Evolutionary conservation across 2,329 filamentous ascomycete genomes (phyloP).

Genomic region (Elsinoe necatrix): DNA sequence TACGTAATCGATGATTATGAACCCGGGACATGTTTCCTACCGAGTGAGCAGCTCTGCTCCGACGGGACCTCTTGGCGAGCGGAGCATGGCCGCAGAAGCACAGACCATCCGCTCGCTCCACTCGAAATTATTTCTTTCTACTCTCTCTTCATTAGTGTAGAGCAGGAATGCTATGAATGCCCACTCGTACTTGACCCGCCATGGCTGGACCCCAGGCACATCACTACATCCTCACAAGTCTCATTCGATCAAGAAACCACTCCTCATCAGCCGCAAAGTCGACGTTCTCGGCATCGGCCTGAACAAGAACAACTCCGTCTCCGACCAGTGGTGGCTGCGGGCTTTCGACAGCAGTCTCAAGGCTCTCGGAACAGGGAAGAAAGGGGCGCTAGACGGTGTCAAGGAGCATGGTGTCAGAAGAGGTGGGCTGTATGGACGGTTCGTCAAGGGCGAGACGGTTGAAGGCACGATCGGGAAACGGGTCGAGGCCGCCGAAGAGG

Average conservation of each 20-base stretch:
- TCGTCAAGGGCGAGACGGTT: constrained; percentile 73
- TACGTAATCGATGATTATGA: neutral
- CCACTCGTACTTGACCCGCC: constrained; percentile 68
- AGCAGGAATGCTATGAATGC: constrained; percentile 60
- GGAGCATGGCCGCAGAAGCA: neutral
- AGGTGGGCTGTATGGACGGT: constrained; percentile 68
- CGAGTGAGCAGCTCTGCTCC: neutral
- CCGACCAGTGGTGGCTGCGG: constrained; percentile 94
- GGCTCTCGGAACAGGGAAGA: constrained; percentile 57
- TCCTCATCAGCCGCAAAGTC: constrained; percentile 74
- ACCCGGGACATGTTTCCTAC: neutral
- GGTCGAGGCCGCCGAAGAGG: constrained; percentile 11
- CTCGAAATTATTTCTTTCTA: neutral
- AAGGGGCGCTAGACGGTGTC: constrained; percentile 43
- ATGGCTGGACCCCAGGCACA: constrained; percentile 89
- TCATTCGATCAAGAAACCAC: constrained; percentile 71
- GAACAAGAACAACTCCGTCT: constrained; percentile 53
- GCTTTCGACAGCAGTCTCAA: constrained; percentile 88
- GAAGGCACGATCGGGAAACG: constrained; percentile 54
- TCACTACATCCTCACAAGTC: constrained; percentile 68
- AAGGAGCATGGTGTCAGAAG: constrained; percentile 39
- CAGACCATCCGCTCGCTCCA: constrained; percentile 11
- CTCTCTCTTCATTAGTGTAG: neutral
- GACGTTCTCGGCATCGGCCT: constrained; percentile 75
- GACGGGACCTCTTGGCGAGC: neutral